These are phyloP conservation scores for Mycosphaerella sp. DNA, from an alignment of 2,329 filamentous ascomycete species.

Conservation along the genomic window DNA sequence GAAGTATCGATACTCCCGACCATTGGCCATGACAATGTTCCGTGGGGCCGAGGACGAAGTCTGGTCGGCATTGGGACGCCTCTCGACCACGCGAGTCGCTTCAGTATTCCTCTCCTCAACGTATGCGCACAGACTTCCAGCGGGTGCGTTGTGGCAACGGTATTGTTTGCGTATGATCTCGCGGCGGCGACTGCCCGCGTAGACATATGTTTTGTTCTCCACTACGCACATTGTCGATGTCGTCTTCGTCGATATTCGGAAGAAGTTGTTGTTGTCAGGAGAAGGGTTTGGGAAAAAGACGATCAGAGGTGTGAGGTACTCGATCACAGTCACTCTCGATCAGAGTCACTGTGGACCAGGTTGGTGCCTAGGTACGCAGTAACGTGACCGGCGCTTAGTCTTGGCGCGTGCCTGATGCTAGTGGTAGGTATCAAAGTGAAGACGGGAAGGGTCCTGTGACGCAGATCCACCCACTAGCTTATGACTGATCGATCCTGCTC, in stretches of 20 bases:
- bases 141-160: conserved; percentile 22
- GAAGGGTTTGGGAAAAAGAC: neutral
- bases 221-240: conserved; percentile 28
- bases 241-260: neutral
- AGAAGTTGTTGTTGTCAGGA: neutral
- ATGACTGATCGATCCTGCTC: conserved; percentile 6
- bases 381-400: conserved; percentile 2
- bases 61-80: conserved; percentile 14
- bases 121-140: conserved; percentile 19
- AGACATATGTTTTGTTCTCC: conserved; percentile 26
- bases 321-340: neutral
- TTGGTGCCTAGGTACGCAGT: conserved; percentile 4
- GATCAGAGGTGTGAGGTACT: neutral
- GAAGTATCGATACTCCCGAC: conserved; percentile 21
- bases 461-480: conserved; percentile 1
- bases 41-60: conserved; percentile 7
- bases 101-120: conserved; percentile 16
- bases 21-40: conserved; percentile 24
- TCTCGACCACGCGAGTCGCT: conserved; percentile 19
- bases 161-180: conserved; percentile 19
- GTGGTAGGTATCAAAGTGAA: no score
- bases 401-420: conserved; percentile 9
- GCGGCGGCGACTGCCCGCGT: conserved; percentile 20
- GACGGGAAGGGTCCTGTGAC: conserved; percentile 7
- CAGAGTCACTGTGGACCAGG: neutral